Conservation (phyloP, 768 basidiomycete genomes). For the Cystobasidium ongulense region DNA sequence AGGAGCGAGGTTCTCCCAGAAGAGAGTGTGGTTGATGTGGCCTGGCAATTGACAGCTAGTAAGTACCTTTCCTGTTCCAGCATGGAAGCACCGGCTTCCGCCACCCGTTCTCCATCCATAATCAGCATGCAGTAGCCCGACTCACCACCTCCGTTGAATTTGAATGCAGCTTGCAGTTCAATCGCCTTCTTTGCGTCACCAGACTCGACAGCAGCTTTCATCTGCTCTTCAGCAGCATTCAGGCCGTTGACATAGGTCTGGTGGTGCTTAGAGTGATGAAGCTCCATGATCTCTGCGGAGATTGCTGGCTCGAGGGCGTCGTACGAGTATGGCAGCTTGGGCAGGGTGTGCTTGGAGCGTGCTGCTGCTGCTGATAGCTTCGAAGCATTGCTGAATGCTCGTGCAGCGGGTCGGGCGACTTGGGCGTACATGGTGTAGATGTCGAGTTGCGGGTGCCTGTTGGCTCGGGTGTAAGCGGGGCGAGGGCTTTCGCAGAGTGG, state of each 20-base stretch:
- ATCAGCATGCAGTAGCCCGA: neutral
- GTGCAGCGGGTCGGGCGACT: neutral
- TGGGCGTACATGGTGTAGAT: constrained; percentile 5
- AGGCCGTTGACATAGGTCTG: constrained; percentile 90
- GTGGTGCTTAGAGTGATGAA: constrained; percentile 75
- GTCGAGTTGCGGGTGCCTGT: too few species aligned
- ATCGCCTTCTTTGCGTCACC: constrained; percentile 66
- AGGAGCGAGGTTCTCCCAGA: constrained; percentile 96
- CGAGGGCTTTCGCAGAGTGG: too few species aligned
- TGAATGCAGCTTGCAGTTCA: constrained; percentile 78
- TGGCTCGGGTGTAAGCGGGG: too few species aligned
- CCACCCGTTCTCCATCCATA: neutral
- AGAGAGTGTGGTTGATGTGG: constrained; percentile 89
- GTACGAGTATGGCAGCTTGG: constrained; percentile 19
- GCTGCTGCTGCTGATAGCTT: constrained; percentile 7
- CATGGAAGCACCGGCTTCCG: neutral
- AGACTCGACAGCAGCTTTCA: constrained; percentile 51
- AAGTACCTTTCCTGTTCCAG: neutral
- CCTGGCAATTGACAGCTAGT: constrained; percentile 46
- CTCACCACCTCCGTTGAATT: constrained; percentile 84
- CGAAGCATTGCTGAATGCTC: constrained; percentile 10
- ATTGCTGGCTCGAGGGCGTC: constrained; percentile 70
- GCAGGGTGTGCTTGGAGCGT: constrained; percentile 20
- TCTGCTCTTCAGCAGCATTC: constrained; percentile 84
- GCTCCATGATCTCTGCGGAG: constrained; percentile 80